These are phyloP conservation scores for Euphorbia lathyris DNA, from an alignment of 345 rosid species.

Conservation along the genomic window DNA sequence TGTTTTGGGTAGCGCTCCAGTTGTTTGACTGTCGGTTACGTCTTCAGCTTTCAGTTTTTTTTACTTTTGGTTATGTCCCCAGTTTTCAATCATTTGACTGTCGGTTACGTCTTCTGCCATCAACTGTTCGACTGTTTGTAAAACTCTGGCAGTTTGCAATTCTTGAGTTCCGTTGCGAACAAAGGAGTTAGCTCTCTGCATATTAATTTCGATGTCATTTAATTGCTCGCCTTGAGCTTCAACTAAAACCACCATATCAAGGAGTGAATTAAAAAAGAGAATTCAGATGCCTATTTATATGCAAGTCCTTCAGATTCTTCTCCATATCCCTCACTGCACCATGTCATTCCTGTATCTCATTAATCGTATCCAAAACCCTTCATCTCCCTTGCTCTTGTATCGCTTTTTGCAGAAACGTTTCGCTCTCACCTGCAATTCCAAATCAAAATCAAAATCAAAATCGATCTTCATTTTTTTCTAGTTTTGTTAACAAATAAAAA, in stretches of 20 bases:
- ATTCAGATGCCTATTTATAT: too few relatives aligned
- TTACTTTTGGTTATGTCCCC: too few relatives aligned
- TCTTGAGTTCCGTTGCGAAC: conserved; percentile 54
- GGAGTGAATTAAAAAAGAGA: too few relatives aligned
- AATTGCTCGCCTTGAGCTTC: conserved; percentile 73
- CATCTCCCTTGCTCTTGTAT: conserved; percentile 94
- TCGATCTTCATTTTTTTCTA: too few relatives aligned
- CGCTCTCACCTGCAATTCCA: conserved; percentile 72
- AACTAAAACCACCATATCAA: conserved; percentile 83
- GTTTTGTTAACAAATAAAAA: too few relatives aligned
- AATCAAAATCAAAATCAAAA: not conserved
- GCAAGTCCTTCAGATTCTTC: conserved; percentile 74
- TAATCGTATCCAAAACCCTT: conserved; percentile 61
- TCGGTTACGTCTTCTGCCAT: too few relatives aligned
- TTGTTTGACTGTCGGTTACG: too few relatives aligned
- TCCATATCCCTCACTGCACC: conserved; percentile 80
- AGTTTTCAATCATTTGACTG: too few relatives aligned
- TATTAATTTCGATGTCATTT: conserved; percentile 78
- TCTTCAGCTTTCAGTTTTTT: too few relatives aligned
- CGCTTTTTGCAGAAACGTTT: conserved; percentile 80
- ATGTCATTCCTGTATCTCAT: conserved; percentile 85
- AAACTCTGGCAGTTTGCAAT: conserved; percentile 54
- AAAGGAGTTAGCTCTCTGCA: conserved; percentile 66
- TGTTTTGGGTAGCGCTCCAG: too few relatives aligned
- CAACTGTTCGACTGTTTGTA: too few relatives aligned